Conservation (phyloP, 2,329 filamentous ascomycete species). For the Myriosclerotinia scirpicola region DNA sequence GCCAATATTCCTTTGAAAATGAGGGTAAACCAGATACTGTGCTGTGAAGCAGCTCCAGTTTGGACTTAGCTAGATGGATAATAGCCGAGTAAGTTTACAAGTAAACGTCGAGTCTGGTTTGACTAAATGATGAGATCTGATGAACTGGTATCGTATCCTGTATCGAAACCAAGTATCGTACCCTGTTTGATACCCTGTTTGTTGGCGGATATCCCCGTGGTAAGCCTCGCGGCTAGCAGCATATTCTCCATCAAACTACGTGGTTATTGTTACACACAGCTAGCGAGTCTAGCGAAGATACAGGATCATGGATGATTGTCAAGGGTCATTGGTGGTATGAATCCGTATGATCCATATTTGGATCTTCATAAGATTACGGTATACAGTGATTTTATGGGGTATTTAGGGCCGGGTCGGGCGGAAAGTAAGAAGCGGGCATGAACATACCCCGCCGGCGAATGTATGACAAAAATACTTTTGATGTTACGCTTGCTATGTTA, state of each 20-base stretch:
- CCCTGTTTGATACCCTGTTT: slow-evolving; percentile 6
- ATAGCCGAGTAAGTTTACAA: not conserved
- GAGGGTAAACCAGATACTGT: not conserved
- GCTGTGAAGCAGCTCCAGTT: not conserved
- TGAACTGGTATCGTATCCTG: not conserved
- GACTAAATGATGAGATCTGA: not conserved
- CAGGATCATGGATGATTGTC: not conserved
- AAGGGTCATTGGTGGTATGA: not conserved
- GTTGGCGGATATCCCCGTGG: not conserved
- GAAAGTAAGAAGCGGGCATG: not conserved
- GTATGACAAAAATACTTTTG: not conserved
- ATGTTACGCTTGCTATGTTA: too few species aligned
- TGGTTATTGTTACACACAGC: not conserved
- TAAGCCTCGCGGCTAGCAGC: slow-evolving; percentile 7
- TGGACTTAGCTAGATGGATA: not conserved
- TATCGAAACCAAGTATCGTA: not conserved
- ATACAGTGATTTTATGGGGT: not conserved
- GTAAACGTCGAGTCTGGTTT: not conserved
- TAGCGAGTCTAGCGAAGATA: not conserved
- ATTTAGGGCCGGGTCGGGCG: too few species aligned
- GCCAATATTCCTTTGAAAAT: too few species aligned
- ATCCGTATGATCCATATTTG: not conserved
- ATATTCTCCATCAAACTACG: not conserved
- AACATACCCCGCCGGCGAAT: not conserved
- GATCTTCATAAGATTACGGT: not conserved